Percentiles rank a stretch among this genome's conserved stretches.
Evolutionary conservation across 805 yeast genomes (phyloP).

Genomic region (Yarrowia yakushimensis): DNA sequence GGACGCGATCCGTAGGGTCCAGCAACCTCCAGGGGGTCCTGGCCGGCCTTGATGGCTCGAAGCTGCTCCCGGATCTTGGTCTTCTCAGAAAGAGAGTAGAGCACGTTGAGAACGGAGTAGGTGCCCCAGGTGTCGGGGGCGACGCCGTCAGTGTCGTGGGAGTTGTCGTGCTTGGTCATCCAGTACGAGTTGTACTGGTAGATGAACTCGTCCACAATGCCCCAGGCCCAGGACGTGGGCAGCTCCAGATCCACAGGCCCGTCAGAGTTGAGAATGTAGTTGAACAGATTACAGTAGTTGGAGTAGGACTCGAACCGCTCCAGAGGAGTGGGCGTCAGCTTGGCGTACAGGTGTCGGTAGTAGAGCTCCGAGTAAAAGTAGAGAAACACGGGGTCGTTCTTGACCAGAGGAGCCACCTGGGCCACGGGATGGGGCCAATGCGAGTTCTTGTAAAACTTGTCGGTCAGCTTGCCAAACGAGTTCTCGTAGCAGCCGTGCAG

Average conservation of each 20-base stretch:
- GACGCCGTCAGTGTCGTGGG: slow-evolving; percentile 38
- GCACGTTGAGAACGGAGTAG: slow-evolving; percentile 47
- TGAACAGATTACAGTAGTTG: slow-evolving; percentile 49
- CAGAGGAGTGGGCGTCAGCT: slow-evolving; percentile 44
- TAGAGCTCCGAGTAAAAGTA: slow-evolving; percentile 49
- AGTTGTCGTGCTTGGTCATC: slow-evolving; percentile 41
- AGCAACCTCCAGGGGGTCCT: slow-evolving; percentile 38
- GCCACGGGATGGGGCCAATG: slow-evolving; percentile 48
- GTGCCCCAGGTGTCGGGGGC: slow-evolving; percentile 47
- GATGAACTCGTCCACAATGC: slow-evolving; percentile 50
- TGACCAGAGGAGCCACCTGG: slow-evolving; percentile 45
- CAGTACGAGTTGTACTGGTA: slow-evolving; percentile 49
- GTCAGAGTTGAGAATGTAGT: slow-evolving; percentile 44
- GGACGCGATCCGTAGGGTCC: slow-evolving; percentile 46
- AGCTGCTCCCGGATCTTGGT: slow-evolving; percentile 44
- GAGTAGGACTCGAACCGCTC: slow-evolving; percentile 48
- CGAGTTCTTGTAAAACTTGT: slow-evolving; percentile 43
- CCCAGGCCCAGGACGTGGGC: slow-evolving; percentile 52
- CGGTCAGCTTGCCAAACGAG: slow-evolving; percentile 46
- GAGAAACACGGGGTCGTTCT: slow-evolving; percentile 45
- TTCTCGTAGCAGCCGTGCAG: slow-evolving; percentile 46
- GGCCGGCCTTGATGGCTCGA: slow-evolving; percentile 37
- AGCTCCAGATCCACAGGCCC: slow-evolving; percentile 47
- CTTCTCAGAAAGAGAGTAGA: slow-evolving; percentile 46
- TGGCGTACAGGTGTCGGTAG: slow-evolving; percentile 50